Evolutionary conservation across 371 early-diverging fungal genomes (phyloP), one percentile per base, ranked within the genome.

Genomic region (Gilbertella persicaria): DNA sequence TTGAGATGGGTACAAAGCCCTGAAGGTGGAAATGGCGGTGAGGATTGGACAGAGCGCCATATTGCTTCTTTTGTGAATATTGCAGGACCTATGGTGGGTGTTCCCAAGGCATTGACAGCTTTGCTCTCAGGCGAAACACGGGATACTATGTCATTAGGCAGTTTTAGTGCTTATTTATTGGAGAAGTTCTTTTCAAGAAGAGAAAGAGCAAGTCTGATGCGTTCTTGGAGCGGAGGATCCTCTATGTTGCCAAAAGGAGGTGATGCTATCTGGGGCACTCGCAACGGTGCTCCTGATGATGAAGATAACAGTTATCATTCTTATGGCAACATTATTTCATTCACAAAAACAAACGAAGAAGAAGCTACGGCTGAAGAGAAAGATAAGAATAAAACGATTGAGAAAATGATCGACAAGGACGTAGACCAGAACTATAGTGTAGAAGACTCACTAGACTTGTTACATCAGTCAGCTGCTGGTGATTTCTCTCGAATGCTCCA

Each of bases 241-340:
- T 79, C 83, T 23, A 80, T 95, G 80, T 65, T 95, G 17, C 96
- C 94, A 41, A 93, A 92, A 62, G 97, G 97, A 26, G 95, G 94
- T 29, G 74, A 88, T 25, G 63, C 64, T 0, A 62, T 96, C 33
- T 97, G 97, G 97, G 94, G 95, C 16, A 68, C 75, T 16, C 42
- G 61, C 13, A 53, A 63, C 0, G 45, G 67, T 10, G 91, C 92
- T 12, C 89, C 92, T 5, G 92, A 92, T 51, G 85, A 87, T 60
- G 49, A 65, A 6, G 36, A 50, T 2, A 50, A 51, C 14, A 37
- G 54, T 4, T 53, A 69, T 14, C 63, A 62, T 5, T 64, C 76
- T 0, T 72, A 62, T 61, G 74, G 69, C 17, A 69, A 66, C 25
- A 63, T 75, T 48, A 47, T 80, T 3, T 60, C 74, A 0, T 73